These are phyloP conservation scores for Nephelium lappaceum DNA, from an alignment of 345 rosid genomes.

Conservation along the genomic window DNA sequence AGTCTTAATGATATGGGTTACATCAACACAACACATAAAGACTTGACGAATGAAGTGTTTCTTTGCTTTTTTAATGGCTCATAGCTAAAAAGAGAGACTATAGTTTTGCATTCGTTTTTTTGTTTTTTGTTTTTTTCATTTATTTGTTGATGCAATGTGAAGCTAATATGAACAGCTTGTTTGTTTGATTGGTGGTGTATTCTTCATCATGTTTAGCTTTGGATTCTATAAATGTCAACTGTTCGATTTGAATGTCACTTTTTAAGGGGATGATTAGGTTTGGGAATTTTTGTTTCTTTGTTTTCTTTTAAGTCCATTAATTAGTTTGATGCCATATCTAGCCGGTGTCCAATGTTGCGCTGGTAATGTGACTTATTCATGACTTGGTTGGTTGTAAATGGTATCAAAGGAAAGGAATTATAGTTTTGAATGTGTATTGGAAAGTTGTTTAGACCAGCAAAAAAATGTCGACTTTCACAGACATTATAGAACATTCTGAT, in stretches of 20 bases:
- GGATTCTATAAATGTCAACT: neutral
- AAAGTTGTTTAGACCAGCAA: constrained; percentile 1
- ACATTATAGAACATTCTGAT: constrained; percentile 1
- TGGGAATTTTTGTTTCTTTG: neutral
- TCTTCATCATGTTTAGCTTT: neutral
- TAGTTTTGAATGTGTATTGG: constrained; percentile 8
- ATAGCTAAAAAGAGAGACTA: neutral
- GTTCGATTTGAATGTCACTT: neutral
- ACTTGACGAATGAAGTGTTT: neutral
- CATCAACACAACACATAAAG: neutral
- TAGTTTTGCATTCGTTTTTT: neutral
- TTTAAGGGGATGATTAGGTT: constrained; percentile 11
- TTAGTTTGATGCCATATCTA: neutral
- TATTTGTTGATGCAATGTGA: neutral
- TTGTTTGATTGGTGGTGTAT: constrained; percentile 8
- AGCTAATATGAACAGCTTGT: constrained; percentile 12
- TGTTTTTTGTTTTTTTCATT: neutral
- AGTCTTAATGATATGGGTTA: too few relatives aligned
- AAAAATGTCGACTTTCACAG: constrained; percentile 3
- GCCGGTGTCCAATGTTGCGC: constrained; percentile 10
- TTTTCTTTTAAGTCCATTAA: neutral
- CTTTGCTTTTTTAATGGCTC: neutral
- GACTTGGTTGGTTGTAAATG: neutral
- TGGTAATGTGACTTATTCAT: neutral
- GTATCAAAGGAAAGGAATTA: neutral